Base-by-base conservation (phyloP, 257 asterid genomes). In the Nicotiana undulata region DNA sequence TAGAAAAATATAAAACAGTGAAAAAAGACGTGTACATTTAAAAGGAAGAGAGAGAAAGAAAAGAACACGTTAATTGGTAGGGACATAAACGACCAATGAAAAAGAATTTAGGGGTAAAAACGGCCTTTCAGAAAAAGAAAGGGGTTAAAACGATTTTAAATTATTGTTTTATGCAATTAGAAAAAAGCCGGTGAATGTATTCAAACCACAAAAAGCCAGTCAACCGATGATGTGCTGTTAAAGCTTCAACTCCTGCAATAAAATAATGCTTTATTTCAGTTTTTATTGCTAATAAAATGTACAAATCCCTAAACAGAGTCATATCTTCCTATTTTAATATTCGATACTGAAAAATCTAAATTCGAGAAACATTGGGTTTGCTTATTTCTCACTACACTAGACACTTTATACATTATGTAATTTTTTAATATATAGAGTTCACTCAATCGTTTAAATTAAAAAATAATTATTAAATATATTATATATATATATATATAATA, bases 181-280 rank as follows among this genome's bases (percentile, higher is more conserved):
- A 11, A 56, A 5, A 51, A 70, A 29, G 26, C 40, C 60, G 61
- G 61, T 74, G 44, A 74, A 74, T 49, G 34, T 74, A 74, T 74
- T 74, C 79, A 74, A 82, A 46, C 68, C 53, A 46, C 49, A 10
- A 79, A 79, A 75, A 75, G 82, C 40, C 78, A 59, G 85, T 85
- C 84, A 85, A 85, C 70, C 16, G 64, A 22, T 46, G 70, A 79
- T 81, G 79, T 78, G 87, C 87, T 78, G 81, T 63, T 78, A 85
- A 85, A 85, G 87, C 81, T 66, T 81, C 80, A 49, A 67, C 26
- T 29, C 76, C 67, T 63, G 67, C 74, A 20, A 77, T 77, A 60
- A 77, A 81, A 81, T 64, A 85, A 79, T 82, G 32, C 63, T 16
- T 29, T 20, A 13, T 12, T 11, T 15, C 5, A 46, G 4, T 34